Base-by-base conservation (phyloP, 192 early-diverging fungal genomes). In the Geranomyces michiganensis region DNA sequence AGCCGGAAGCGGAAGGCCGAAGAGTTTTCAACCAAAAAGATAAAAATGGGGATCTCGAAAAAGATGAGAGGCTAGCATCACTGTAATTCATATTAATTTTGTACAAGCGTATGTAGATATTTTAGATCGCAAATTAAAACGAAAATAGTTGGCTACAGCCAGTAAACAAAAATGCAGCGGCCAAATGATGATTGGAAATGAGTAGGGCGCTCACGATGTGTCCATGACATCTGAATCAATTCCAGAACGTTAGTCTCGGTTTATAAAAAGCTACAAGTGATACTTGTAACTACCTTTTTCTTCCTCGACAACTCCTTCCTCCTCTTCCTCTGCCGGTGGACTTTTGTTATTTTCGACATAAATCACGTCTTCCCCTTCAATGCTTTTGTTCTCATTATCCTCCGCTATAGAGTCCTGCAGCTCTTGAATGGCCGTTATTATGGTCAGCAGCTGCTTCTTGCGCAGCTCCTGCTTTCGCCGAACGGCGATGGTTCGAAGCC, bases 1-100 rank as follows among this genome's bases (percentile, higher is more conserved):
- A 85, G 77, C 31, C 86, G 89, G 32, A 91, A 92, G 73, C 80
- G 89, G 55, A 91, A 89, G 70, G 80, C 84, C n/a, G 83, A 83
- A 67, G 90, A 91, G 51, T 73, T 73, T 56, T 46, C 72, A 6
- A 33, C 21, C 19, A 56, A 46, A 46, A 73, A 73, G 65, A 44
- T 67, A 31, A 62, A 63, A 43, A 53, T n/a, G 24, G 46, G 31
- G 7, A 49, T 65, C 26, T 45, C 62, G 15, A 72, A 72, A 49
- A 71, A 68, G 36, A 41, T 41, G 36, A 41, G 36, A 10, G 36
- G 36, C 10, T 41, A 41, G 36, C 5, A 10, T 10, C 36, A 41
- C 3, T 41, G 36, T 41, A 41, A 41, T 7, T 41, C 10, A 41
- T 7, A 3, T 41, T 41, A 41, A 7, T 41, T 41, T 41, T 7